Base-by-base conservation (phyloP, 148 eudicot genomes). In the Rhododendron mucronatum region DNA sequence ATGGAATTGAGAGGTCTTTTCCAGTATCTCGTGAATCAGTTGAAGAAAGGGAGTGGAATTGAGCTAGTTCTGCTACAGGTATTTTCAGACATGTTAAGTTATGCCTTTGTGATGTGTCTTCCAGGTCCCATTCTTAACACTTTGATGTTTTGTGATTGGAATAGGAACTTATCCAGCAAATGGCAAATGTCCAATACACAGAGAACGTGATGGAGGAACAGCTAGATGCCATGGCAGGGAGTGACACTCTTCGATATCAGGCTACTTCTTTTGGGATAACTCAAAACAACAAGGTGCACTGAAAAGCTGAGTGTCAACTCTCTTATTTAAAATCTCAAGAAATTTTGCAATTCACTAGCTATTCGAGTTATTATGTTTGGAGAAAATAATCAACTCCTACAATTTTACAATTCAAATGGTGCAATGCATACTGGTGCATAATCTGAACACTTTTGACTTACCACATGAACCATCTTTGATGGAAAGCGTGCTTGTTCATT, bases 181-280 rank as follows among this genome's bases (percentile, higher is more conserved):
- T 97, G 99, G 99, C 99, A 51, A 97, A 97, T 89, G 98, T 97
- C 80, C 99, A 95, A 50, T 97, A 94, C 89, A 94, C 96, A 2
- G 99, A 97, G 85, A 97, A 97, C 90, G 94, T 97, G 98, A 97
- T 98, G 3, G 99, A 95, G 87, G 99, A 97, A 44, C 99, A 97
- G 89, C 84, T 97, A 84, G 99, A 97, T 91, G 92, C 98, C 57
- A 97, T 97, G 99, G 98, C 99, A 76, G 99, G 98, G 85, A 97
- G 99, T 85, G 99, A 97, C 74, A 93, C 95, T 53, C 94, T 97
- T 44, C 93, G 99, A 65, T 92, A 95, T 89, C 96, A 95, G 86
- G 98, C 99, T 78, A 97, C 96, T 10, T 94, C 99, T 55, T 97
- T 91, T 93, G 99, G 99, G 75, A 85, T 95, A 28, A 91, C 94